Percentiles rank a stretch among this genome's conserved stretches.
Conservation (phyloP, 768 basidiomycete species). For the Fibroporia radiculosa region DNA sequence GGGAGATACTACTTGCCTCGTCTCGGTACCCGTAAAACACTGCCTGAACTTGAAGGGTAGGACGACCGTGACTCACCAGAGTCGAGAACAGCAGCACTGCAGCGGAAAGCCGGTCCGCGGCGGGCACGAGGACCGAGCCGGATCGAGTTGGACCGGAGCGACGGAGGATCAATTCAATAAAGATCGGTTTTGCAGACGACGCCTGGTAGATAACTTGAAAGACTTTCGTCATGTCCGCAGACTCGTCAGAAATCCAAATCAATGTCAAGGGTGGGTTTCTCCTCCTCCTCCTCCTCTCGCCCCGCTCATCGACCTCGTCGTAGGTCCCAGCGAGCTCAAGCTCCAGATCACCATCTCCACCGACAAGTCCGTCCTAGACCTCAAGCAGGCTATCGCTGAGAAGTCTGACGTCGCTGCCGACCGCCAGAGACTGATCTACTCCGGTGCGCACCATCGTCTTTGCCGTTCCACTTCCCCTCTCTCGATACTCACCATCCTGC, state of each 20-base stretch:
- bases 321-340: slow-evolving; percentile 90
- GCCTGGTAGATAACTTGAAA: no score
- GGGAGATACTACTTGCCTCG: no score
- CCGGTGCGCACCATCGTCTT: slow-evolving; percentile 46
- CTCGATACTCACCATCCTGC: neutral
- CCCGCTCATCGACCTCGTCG: no score
- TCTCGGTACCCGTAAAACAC: no score
- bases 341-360: slow-evolving; percentile 76
- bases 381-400: slow-evolving; percentile 84
- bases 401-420: slow-evolving; percentile 84
- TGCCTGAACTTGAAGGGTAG: no score
- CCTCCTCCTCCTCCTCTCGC: neutral
- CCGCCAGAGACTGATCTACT: slow-evolving; percentile 87
- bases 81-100: no score
- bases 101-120: no score
- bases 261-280: slow-evolving; percentile 48
- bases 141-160: no score
- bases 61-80: no score
- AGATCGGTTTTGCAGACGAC: no score
- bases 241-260: slow-evolving; percentile 23
- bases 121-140: no score
- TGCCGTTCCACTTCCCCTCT: neutral
- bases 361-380: slow-evolving; percentile 81
- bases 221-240: slow-evolving; percentile 5
- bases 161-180: no score